Evolutionary conservation across 495 filamentous ascomycete species (phyloP), one percentile per base, ranked within the genome.

Genomic region (Aspergillus ostianus): DNA sequence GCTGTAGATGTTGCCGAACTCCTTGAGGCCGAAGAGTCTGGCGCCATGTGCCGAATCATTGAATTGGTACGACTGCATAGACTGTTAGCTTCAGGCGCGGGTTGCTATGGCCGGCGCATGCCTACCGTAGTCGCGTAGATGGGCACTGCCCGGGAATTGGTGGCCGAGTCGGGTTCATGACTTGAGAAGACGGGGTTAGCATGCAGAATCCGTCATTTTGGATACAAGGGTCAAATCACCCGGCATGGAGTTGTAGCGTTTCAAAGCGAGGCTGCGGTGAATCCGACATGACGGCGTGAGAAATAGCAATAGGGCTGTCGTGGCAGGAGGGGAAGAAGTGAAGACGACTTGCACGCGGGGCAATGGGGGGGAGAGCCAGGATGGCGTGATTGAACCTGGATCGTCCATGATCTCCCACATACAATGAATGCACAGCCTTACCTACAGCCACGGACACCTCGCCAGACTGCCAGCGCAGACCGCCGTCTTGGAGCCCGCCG

Each of bases 1-100:
- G 67, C 88, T 92, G 82, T 98, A 98, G 77, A 98, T 97, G 76
- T 98, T 97, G 71, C 93, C 95, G 71, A 95, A 93, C 73, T 97
- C 93, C 73, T 97, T 96, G 76, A 98, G 91, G 64, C 91, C 91
- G 70, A 98, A 98, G 23, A 98, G 87, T 68, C 93, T 87, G 53
- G 95, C 95, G 62, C 92, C 94, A 73, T 98, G 94, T 53, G 93
- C 94, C 41, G 91, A 96, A 79, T 97, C 91, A 84, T 98, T 92
- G 87, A 98, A 98, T 58, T 84, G 82, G 74, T 79, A 98, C 65
- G 92, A 97, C 90, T 93, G 59, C 27, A 48, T 2, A n/a, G 36
- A 54, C 47, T 0, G 20, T 26, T 32, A 59, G 36, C 47, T 50
- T 50, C 12, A 27, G 32, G 18, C 50, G 48, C 4, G 3, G 3